phyloP scores from a whole-genome alignment of 1,139 yeast genomes.

The Diutina sp. region DNA sequence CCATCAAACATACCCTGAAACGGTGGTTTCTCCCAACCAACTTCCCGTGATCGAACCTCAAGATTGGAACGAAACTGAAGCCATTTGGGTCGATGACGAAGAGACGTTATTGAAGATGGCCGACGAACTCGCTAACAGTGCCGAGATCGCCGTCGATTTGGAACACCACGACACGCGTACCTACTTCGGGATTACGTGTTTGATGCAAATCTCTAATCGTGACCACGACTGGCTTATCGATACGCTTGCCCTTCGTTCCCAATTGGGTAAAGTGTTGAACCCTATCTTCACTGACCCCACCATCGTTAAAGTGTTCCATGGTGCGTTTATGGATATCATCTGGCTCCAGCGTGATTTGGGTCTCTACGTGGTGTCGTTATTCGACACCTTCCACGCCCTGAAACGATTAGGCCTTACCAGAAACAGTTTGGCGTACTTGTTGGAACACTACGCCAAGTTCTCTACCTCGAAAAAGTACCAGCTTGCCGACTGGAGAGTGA shows the following conservation, averaged over 20 bases:
- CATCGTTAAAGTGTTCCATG: slow-evolving; percentile 83
- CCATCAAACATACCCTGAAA: slow-evolving; percentile 55
- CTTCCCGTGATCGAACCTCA: slow-evolving; percentile 41
- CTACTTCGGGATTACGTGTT: slow-evolving; percentile 79
- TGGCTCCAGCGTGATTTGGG: slow-evolving; percentile 98
- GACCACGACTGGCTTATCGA: slow-evolving; percentile 79
- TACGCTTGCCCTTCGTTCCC: slow-evolving; percentile 62
- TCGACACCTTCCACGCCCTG: slow-evolving; percentile 90
- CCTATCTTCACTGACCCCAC: slow-evolving; percentile 67
- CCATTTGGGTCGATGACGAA: slow-evolving; percentile 60
- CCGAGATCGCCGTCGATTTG: slow-evolving; percentile 85
- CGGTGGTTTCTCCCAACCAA: slow-evolving; percentile 23
- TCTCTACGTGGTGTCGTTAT: slow-evolving; percentile 73
- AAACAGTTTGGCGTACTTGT: slow-evolving; percentile 71
- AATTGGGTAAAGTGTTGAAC: slow-evolving; percentile 48
- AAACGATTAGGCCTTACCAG: slow-evolving; percentile 66
- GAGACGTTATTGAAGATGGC: slow-evolving; percentile 45
- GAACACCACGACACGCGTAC: slow-evolving; percentile 93
- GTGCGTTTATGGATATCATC: slow-evolving; percentile 92
- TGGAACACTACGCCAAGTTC: slow-evolving; percentile 73
- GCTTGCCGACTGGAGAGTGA: slow-evolving; percentile 89
- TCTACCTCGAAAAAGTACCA: slow-evolving; percentile 91
- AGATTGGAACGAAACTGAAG: slow-evolving; percentile 54
- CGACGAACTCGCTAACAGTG: slow-evolving; percentile 29
- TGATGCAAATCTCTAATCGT: slow-evolving; percentile 86